These are phyloP conservation scores for Lyophyllum shimeji DNA, from an alignment of 768 basidiomycete species.

Conservation along the genomic window DNA sequence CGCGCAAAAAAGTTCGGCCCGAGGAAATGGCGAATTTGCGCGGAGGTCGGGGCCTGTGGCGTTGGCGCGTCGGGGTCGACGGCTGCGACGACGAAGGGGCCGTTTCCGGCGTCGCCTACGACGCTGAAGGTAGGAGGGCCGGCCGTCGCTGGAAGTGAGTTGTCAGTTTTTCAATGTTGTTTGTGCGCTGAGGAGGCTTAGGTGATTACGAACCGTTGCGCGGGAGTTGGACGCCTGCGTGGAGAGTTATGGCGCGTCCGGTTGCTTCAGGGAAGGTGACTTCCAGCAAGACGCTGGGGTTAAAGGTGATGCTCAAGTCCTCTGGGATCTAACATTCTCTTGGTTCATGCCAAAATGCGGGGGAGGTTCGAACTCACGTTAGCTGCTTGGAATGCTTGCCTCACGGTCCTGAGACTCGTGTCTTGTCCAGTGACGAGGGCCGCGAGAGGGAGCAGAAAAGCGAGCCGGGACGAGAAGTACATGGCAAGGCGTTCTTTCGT, in stretches of 20 bases:
- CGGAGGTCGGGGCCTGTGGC: slow-evolving; percentile 39
- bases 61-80: slow-evolving; percentile 55
- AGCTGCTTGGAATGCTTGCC: slow-evolving; percentile 24
- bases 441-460: slow-evolving; percentile 10
- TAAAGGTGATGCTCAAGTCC: slow-evolving; percentile 29
- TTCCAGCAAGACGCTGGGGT: slow-evolving; percentile 33
- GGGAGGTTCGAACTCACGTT: slow-evolving; percentile 13
- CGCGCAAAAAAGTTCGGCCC: slow-evolving; percentile 36
- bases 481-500: slow-evolving; percentile 2
- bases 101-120: slow-evolving; percentile 22
- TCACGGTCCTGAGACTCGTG: slow-evolving; percentile 19
- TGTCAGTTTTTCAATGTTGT: background rate
- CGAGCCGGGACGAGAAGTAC: slow-evolving; percentile 4
- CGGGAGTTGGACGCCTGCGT: slow-evolving; percentile 34
- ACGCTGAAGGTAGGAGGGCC: slow-evolving; percentile 34
- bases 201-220: slow-evolving; percentile 26
- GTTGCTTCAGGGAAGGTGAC: slow-evolving; percentile 32
- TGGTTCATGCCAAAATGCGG: background rate
- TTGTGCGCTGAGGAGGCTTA: background rate
- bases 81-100: slow-evolving; percentile 46
- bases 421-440: slow-evolving; percentile 23
- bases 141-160: slow-evolving; percentile 30
- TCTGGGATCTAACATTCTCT: slow-evolving; percentile 27
- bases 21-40: slow-evolving; percentile 50
- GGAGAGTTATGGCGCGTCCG: slow-evolving; percentile 28